Base-by-base conservation (phyloP, 108 stramenopile species). In the Conticribra weissflogii region DNA sequence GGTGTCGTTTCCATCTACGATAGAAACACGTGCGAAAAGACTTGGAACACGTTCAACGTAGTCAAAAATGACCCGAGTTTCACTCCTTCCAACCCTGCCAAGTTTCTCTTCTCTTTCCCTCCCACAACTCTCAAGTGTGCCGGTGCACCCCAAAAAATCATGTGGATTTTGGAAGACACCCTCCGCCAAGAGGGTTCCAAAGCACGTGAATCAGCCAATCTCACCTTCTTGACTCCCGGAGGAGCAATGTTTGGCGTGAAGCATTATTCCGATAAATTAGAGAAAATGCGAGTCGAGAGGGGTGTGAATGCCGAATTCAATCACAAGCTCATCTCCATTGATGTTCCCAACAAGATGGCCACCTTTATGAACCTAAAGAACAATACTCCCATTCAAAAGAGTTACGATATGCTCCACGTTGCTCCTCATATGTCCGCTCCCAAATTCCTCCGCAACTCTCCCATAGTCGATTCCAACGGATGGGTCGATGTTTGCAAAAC, bases 121-220 rank as follows among this genome's bases (percentile, higher is more conserved):
- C 81, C 76, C 1, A 63, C 61, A 17, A 1, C 30, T 16, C 33
- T 82, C 30, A 82, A 82, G 65, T 82, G 81, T 54, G 81, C 68
- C 9, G 81, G 81, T 9, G 81, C 81, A 16, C 81, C 81, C 2
- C 81, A 82, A 53, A 82, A 82, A 68, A 78, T 82, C 75, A 82
- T 82, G 81, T 82, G 74, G 74, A 47, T 82, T 1, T 16, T 63
- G 0, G 76, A 78, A 54, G 81, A 82, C 46, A 58, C 53, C 2
- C 44, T 76, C 3, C 51, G 65, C 21, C 16, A 21, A 15, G 52
- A 67, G 5, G 73, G 76, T n/a, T n/a, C n/a, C n/a, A n/a, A n/a
- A 25, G 36, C 34, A 32, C 70, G 76, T 3, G 70, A 73, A 5
- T 18, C 57, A 19, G 71, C 68, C 16, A 59, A 73, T 23, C 21